Percentiles rank a stretch among this genome's conserved stretches.
Conservation (phyloP, 805 yeast species). For the Ogataea minuta region DNA sequence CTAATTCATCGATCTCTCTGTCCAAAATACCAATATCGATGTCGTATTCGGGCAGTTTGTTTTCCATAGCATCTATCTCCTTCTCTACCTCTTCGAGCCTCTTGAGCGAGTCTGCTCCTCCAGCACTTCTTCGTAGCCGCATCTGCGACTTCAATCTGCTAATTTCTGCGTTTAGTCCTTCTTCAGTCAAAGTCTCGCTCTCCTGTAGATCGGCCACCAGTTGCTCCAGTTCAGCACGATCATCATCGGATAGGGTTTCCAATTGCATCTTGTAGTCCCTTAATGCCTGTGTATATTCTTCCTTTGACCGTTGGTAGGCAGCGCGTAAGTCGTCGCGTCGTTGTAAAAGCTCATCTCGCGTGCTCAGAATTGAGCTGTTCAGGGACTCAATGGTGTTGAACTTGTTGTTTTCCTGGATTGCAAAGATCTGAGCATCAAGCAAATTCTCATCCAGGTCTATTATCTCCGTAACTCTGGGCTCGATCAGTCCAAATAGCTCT, state of each 20-base stretch:
- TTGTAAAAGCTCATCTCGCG: conserved; percentile 26
- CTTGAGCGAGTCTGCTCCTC: conserved; percentile 29
- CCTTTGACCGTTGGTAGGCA: conserved; percentile 21
- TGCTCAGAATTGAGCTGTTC: conserved; percentile 30
- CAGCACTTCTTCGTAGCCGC: conserved; percentile 26
- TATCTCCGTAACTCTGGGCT: conserved; percentile 21
- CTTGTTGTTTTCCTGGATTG: conserved; percentile 41
- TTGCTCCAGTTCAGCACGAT: conserved; percentile 40
- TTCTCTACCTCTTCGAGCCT: conserved; percentile 38
- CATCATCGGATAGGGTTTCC: conserved; percentile 37
- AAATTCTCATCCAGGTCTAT: conserved; percentile 28
- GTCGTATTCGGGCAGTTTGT: conserved; percentile 38
- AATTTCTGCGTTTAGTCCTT: conserved; percentile 37
- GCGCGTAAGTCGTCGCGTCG: conserved; percentile 16
- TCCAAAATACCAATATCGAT: conserved; percentile 38
- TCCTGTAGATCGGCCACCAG: conserved; percentile 35
- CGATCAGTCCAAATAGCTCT: conserved; percentile 9
- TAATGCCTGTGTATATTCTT: conserved; percentile 19
- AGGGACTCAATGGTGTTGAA: conserved; percentile 22
- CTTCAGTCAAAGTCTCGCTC: conserved; percentile 36
- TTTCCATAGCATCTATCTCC: conserved; percentile 38
- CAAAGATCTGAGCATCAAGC: conserved; percentile 20
- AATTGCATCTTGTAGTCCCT: conserved; percentile 37
- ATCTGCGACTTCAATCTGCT: conserved; percentile 42
- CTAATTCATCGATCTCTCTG: conserved; percentile 31